phyloP scores from a whole-genome alignment of 1,139 yeast species.

The Blastobotrys petasosporus region DNA sequence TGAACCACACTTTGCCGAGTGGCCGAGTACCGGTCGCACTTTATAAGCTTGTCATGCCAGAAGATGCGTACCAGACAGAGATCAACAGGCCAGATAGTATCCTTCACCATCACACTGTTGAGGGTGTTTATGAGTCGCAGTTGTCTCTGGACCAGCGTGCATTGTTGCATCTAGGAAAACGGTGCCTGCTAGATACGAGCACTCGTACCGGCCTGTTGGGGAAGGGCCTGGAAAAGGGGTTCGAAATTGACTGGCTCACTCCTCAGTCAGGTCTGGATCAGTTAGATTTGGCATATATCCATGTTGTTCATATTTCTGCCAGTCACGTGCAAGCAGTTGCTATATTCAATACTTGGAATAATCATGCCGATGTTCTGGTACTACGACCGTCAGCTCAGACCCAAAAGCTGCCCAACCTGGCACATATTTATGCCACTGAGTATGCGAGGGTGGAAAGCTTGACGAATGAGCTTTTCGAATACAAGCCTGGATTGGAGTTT shows the following conservation, averaged over 20 bases:
- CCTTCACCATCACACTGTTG: slow-evolving; percentile 55
- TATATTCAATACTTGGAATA: slow-evolving; percentile 62
- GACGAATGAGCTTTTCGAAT: slow-evolving; percentile 24
- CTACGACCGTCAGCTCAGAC: slow-evolving; percentile 67
- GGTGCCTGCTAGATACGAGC: slow-evolving; percentile 62
- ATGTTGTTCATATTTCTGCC: slow-evolving; percentile 65
- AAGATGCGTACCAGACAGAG: slow-evolving; percentile 53
- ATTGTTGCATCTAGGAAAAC: slow-evolving; percentile 68
- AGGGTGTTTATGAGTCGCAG: slow-evolving; percentile 74
- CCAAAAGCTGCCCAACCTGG: slow-evolving; percentile 56
- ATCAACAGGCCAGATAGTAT: slow-evolving; percentile 53
- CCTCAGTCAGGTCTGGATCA: slow-evolving; percentile 29
- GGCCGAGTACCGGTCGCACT: slow-evolving; percentile 55
- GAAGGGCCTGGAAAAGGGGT: slow-evolving; percentile 79
- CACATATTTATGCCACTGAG: slow-evolving; percentile 45
- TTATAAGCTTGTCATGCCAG: slow-evolving; percentile 64
- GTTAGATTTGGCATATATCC: slow-evolving; percentile 53
- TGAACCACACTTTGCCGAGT: slow-evolving; percentile 60
- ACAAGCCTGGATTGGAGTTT: slow-evolving; percentile 24
- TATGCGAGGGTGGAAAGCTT: slow-evolving; percentile 7
- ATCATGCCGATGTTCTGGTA: slow-evolving; percentile 48
- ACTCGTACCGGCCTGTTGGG: slow-evolving; percentile 74
- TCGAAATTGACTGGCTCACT: slow-evolving; percentile 50
- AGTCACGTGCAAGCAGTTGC: slow-evolving; percentile 74
- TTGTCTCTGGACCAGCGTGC: slow-evolving; percentile 66